Evolutionary conservation across 2,329 filamentous ascomycete genomes (phyloP), one percentile per base, ranked within the genome.

Genomic region (Cordyceps sp.): DNA sequence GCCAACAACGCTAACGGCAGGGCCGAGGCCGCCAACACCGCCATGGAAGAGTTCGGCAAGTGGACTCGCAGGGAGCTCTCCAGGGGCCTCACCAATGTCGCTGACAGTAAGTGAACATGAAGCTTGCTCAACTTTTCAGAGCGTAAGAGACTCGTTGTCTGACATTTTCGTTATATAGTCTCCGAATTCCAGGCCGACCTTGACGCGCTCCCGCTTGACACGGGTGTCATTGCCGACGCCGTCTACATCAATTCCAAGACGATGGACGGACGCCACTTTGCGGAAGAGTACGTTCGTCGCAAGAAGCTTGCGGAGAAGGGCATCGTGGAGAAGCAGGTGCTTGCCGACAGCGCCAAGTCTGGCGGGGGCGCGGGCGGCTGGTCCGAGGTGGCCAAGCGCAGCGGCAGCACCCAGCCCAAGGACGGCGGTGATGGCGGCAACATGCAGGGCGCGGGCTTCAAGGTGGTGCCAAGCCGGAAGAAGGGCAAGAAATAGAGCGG

Each of bases 321-420:
- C 25, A 70, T 94, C 26, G 65, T 93, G 14, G 80, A 85, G 52
- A 78, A 82, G 45, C 71, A 80, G 33, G 65, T 73, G 13, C 63
- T 69, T 30, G 65, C 58, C 31, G 67, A 72, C 4, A 25, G 25
- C 30, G 65, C 61, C 39, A 48, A 65, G 47, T 35, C 54, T 45
- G 38, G 61, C 53, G 40, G 56, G 31, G 47, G 57, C 18, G 59
- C 64, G 18, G 76, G 81, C 34, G 88, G 88, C 15, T 98, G 90
- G 90, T 93, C 69, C 44, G 90, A 96, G 58, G 90, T 98, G 32
- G 90, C 90, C 2, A 96, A 96, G 75, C 94, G 94, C 66, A 79
- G 80, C 30, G 57, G 60, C 33, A 59, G 61, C 34, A 36, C 37
- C 25, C 43, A 45, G 33, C 34, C 38, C 31, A 63, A 61, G 38